Base-by-base conservation (phyloP, 2,329 filamentous ascomycete species). In the Magnaporthiopsis poae region DNA sequence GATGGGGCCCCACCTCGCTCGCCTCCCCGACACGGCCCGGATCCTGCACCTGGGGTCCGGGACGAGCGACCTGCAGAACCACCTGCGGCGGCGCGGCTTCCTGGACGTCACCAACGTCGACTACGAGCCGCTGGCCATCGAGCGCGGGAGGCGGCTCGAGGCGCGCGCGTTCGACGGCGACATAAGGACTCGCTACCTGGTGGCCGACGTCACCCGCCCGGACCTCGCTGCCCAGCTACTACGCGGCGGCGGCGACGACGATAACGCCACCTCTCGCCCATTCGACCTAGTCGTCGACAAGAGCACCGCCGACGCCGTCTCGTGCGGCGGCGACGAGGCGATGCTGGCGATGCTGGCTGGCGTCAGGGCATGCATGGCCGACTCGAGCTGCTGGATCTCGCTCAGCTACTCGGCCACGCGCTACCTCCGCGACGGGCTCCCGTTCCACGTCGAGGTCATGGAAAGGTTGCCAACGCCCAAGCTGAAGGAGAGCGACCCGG, bases 281-380 rank as follows among this genome's bases (percentile, higher is more conserved):
- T 83, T 78, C 61, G 75, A 81, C 64, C 71, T 83, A 5, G 75
- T 81, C 3, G 67, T 84, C 18, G 82, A 84, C 70, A 84, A 84
- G 70, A 79, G 80, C 71, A 82, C 81, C 0, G 78, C 72, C 4
- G 82, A 84, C 61, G 81, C 81, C 2, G 73, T 84, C 5, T 77
- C 81, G 0, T 83, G 81, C 61, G 80, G 75, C 18, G 81, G 79
- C 7, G 74, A 74, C 3, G 74, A 72, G 8, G 71, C 75, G 1
- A 62, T 83, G 1, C 68, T 73, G 33, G 69, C 72, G 1, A 82
- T 83, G 80, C 75, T 74, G 5, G 60, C 70, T 12, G 71, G 76
- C 0, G 75, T 84, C 13, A 71, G 71, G 25, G 67, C 68, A 13
- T 75, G 72, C 65, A 72, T 83, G 18, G 72, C 75, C 0, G 33